Evolutionary conservation across 2,329 filamentous ascomycete genomes (phyloP).

Genomic region (Colletotrichum ledebouriae): DNA sequence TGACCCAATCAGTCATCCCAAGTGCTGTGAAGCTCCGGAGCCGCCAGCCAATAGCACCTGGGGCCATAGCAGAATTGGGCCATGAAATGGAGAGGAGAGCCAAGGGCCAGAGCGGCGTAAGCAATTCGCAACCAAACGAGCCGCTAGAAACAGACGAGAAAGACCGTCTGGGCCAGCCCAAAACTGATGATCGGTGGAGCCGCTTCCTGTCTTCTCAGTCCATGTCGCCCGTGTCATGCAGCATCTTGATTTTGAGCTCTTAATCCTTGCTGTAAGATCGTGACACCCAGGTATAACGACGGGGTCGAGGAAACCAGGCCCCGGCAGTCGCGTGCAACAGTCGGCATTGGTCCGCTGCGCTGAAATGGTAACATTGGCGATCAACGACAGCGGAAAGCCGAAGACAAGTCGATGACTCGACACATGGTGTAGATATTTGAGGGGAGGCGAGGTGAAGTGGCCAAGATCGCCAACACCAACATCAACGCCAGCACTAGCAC

Average conservation of each 20-base stretch:
- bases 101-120: conserved; percentile 15
- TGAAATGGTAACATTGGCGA: conserved; percentile 21
- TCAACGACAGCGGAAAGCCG: not conserved
- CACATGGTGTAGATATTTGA: not conserved
- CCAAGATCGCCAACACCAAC: not conserved
- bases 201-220: conserved; percentile 12
- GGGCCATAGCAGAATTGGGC: conserved; percentile 37
- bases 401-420: not conserved
- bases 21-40: conserved; percentile 19
- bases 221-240: conserved; percentile 11
- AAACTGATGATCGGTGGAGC: conserved; percentile 37
- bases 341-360: conserved; percentile 21
- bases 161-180: conserved; percentile 35
- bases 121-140: conserved; percentile 28
- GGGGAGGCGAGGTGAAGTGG: not conserved
- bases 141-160: conserved; percentile 19
- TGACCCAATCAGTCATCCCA: conserved; percentile 27
- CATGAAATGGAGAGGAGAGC: conserved; percentile 29
- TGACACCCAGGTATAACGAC: conserved; percentile 16
- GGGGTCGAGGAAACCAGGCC: not conserved
- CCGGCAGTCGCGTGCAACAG: conserved; percentile 25
- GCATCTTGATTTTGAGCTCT: conserved; percentile 16
- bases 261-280: conserved; percentile 30
- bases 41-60: conserved; percentile 36
- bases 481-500: conserved; percentile 10